Base-by-base conservation (phyloP, 2,329 filamentous ascomycete species). In the Alternaria sp. region DNA sequence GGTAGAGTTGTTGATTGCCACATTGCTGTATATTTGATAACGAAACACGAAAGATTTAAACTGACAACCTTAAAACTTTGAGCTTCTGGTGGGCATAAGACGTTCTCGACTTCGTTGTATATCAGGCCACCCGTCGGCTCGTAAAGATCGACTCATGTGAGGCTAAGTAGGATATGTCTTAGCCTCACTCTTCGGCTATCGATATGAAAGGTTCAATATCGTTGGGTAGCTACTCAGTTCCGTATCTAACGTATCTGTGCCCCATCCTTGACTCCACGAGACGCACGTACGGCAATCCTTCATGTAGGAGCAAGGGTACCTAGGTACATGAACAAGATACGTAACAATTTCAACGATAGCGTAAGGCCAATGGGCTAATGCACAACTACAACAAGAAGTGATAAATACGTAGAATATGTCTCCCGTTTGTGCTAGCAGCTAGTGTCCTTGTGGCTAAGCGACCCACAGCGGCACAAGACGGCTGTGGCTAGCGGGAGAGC, bases 401-500 rank as follows among this genome's bases (percentile, higher is more conserved):
- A 40, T 40, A 12, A 40, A 10, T 4, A 20, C 5, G 38, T 40
- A 20, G n/a, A 0, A 40, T 40, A 2, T 11, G n/a, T 20, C n/a
- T 40, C n/a, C n/a, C n/a, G n/a, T 40, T 20, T 20, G n/a, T 40
- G 38, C 38, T 40, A 40, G 38, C 38, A 5, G 3, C n/a, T 40
- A 38, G 6, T 40, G 38, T 40, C n/a, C 38, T 20, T 20, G n/a
- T 0, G 0, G 38, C 38, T 11, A 40, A 20, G 38, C n/a, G n/a
- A 9, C 38, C 38, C 38, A 38, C 16, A 38, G 34, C 34, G 34
- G 38, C 38, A 40, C n/a, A 40, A 20, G 38, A 40, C 38, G n/a
- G n/a, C 2, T 51, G 48, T 51, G 48, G 48, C 48, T 51, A 51
- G 48, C 48, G 28, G 20, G 32, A 40, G 8, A 9, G 48, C 20